A percentile compares a stretch with the other conserved stretches of the same genome.
These are phyloP conservation scores for Populus hybrid DNA, from an alignment of 441 rosid species.

Conservation along the genomic window DNA sequence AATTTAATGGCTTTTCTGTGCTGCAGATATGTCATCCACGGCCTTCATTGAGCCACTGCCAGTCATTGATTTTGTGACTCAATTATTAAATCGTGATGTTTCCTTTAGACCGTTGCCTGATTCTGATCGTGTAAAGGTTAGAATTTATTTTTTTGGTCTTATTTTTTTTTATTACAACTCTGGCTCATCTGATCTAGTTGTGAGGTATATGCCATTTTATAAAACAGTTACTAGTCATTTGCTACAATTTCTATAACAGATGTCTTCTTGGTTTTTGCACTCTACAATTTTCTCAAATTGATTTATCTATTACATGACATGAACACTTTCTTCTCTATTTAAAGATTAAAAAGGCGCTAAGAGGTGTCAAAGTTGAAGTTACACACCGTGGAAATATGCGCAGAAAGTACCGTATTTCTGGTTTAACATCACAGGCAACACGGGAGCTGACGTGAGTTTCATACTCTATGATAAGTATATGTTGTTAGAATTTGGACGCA, in stretches of 20 bases:
- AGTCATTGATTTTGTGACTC: conserved; percentile 77
- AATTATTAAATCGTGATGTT: conserved; percentile 67
- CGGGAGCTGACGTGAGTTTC: conserved; percentile 79
- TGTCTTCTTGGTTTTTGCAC: background rate
- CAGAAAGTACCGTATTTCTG: conserved; percentile 90
- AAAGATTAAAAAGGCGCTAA: conserved; percentile 92
- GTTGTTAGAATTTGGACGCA: background rate
- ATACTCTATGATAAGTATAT: background rate
- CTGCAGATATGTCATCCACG: conserved; percentile 80
- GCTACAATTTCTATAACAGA: background rate
- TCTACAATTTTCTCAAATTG: background rate
- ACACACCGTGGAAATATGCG: conserved; percentile 97
- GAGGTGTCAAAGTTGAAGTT: conserved; percentile 95
- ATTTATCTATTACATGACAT: background rate
- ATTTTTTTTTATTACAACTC: background rate
- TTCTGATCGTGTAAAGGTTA: conserved; percentile 81
- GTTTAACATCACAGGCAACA: conserved; percentile 86
- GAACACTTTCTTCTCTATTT: conserved; percentile 13
- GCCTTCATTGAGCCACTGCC: conserved; percentile 91
- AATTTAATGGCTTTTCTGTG: background rate
- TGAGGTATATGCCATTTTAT: background rate
- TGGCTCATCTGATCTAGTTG: background rate
- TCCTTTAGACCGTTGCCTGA: conserved; percentile 68
- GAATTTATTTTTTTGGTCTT: background rate
- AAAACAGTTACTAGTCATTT: background rate